Base-by-base conservation (phyloP, 129 eudicot genomes). In the Sambucus nigra region DNA sequence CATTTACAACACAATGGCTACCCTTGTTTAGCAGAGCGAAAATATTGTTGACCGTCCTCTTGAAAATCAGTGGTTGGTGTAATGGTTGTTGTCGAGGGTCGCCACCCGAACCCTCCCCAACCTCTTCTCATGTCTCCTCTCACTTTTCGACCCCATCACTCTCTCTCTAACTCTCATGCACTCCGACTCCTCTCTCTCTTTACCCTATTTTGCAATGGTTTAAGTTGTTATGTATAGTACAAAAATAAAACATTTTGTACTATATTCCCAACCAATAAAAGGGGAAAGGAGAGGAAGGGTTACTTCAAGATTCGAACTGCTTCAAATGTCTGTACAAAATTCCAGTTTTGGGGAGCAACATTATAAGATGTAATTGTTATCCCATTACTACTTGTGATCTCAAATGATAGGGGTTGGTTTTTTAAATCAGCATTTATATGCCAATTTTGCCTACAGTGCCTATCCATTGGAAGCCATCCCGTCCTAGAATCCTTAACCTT, bases 371-470 rank as follows among this genome's bases (percentile, higher is more conserved):
- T 71, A 53, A 85, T 47, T 42, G 81, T 81, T 12, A 67, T 61
- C 3, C 95, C 94, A 60, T 82, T 89, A 53, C 98, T 79, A 48
- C 67, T 69, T 4, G 94, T 76, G 11, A 91, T 63, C 73, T 91
- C 98, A 16, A 91, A 85, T 10, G 98, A 91, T 23, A 91, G 79
- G 0, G 95, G 88, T 52, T 85, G 95, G 8, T 72, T 82, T 72
- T 76, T 85, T 27, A 91, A 50, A 69, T 85, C 86, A 0, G 98
- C 86, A 54, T 82, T 85, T 56, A 85, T 70, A 53, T 81, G 95
- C 95, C 98, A 91, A 62, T 91, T 85, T 48, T 81, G 95, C 0
- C 98, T 95, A 94, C 95, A 91, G 54, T 81, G 81, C 56, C 95
- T 74, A 49, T 81, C 83, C 98, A 89, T 89, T 6, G 86, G 95